A percentile compares a stretch with the other conserved stretches of the same genome.
phyloP scores from a whole-genome alignment of 2,329 filamentous ascomycete species.

The Sphaerostilbella broomeana region DNA sequence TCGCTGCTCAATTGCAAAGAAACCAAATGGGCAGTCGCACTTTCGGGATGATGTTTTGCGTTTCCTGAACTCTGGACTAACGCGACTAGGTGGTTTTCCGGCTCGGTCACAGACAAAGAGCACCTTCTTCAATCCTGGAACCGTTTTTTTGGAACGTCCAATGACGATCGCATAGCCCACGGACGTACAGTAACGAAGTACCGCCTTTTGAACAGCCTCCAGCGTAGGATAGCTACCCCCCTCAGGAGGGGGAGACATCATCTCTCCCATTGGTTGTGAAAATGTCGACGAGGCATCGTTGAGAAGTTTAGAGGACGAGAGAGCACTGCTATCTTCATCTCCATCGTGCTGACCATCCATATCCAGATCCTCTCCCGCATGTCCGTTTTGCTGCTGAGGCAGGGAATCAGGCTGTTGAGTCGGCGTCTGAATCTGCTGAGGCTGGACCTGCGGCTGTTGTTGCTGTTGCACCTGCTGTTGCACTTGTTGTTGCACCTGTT shows the following conservation, averaged over 20 bases:
- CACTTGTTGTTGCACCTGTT: slow-evolving; percentile 18
- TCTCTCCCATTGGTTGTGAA: slow-evolving; percentile 48
- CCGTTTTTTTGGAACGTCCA: slow-evolving; percentile 61
- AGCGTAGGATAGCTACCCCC: slow-evolving; percentile 58
- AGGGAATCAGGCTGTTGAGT: slow-evolving; percentile 30
- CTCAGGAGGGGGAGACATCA: slow-evolving; percentile 58
- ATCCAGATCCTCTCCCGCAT: slow-evolving; percentile 46
- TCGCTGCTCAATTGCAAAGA: slow-evolving; percentile 61
- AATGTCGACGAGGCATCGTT: slow-evolving; percentile 46
- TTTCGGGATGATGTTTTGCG: slow-evolving; percentile 62
- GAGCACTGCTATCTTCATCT: slow-evolving; percentile 37
- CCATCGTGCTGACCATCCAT: slow-evolving; percentile 44
- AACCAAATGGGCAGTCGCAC: slow-evolving; percentile 63
- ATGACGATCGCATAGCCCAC: slow-evolving; percentile 64
- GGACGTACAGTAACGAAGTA: slow-evolving; percentile 58
- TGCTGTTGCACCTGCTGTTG: slow-evolving; percentile 20
- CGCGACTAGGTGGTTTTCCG: slow-evolving; percentile 54
- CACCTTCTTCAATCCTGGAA: slow-evolving; percentile 60
- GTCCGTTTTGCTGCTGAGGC: slow-evolving; percentile 34
- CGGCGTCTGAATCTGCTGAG: slow-evolving; percentile 23
- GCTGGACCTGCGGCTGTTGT: slow-evolving; percentile 20
- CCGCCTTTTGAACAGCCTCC: slow-evolving; percentile 58
- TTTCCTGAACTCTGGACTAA: slow-evolving; percentile 58
- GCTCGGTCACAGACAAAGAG: slow-evolving; percentile 61
- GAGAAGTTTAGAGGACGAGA: slow-evolving; percentile 42